A percentile compares a stretch with the other conserved stretches of the same genome.
Evolutionary conservation across 2,329 filamentous ascomycete genomes (phyloP).

Genomic region (Chrysoporthe cubensis): DNA sequence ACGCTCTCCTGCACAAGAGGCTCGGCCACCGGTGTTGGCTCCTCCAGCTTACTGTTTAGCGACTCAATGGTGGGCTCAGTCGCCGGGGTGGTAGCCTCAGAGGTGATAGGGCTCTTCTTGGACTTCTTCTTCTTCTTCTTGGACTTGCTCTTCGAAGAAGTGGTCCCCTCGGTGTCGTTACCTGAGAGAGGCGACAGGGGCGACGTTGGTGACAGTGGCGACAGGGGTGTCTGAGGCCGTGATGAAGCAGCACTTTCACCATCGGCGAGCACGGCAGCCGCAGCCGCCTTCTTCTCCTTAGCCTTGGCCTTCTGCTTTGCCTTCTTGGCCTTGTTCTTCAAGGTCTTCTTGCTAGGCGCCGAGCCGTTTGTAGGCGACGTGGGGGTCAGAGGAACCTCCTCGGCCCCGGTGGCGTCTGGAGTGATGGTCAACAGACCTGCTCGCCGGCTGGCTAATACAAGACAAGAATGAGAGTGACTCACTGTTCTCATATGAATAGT

Average conservation of each 20-base stretch:
- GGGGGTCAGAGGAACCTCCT: conserved; percentile 23
- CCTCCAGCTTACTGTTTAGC: conserved; percentile 4
- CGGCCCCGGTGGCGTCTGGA: conserved; percentile 17
- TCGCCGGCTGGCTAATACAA: neutral
- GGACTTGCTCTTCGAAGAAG: conserved; percentile 27
- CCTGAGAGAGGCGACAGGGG: conserved; percentile 10
- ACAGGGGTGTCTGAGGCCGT: conserved; percentile 21
- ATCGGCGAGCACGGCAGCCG: conserved; percentile 4
- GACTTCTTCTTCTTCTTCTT: conserved; percentile 30
- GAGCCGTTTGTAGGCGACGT: conserved; percentile 17
- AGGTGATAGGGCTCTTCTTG: conserved; percentile 20
- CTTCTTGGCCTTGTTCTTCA: conserved; percentile 31
- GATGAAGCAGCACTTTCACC: conserved; percentile 20
- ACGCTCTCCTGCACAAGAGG: conserved; percentile 12
- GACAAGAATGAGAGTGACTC: neutral
- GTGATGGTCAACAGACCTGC: neutral
- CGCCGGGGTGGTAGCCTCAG: conserved; percentile 17
- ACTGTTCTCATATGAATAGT: conserved; percentile 24
- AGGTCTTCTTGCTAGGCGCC: conserved; percentile 29
- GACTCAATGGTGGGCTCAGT: conserved; percentile 19
- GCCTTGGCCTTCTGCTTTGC: conserved; percentile 31
- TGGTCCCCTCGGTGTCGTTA: conserved; percentile 15
- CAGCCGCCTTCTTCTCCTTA: conserved; percentile 28
- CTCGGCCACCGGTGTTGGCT: conserved; percentile 3
- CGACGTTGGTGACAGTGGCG: conserved; percentile 16